Evolutionary conservation across 73 alveolate species (phyloP).

Genomic region (Tetrahymena thermophila): DNA sequence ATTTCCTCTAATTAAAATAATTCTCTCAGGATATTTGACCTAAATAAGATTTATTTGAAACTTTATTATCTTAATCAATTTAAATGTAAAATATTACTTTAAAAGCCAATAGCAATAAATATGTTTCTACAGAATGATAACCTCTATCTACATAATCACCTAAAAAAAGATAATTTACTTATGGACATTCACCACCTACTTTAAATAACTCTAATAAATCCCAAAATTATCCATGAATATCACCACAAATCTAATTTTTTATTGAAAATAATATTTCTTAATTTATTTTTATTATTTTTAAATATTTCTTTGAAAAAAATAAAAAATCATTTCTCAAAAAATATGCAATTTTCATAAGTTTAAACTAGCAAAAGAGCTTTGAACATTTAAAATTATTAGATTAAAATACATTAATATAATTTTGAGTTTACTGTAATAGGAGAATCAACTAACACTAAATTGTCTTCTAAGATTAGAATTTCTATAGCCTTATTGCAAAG

Average conservation of each 20-base stretch:
- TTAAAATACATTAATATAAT: too few species aligned
- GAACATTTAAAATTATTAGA: too few species aligned
- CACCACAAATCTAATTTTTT: conserved; percentile 59
- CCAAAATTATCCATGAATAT: conserved; percentile 77
- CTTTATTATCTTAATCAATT: too few species aligned
- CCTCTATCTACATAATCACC: conserved; percentile 96
- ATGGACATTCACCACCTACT: conserved; percentile 88
- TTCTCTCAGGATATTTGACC: conserved; percentile 76
- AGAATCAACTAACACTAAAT: conserved; percentile 45
- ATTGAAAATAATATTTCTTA: too few species aligned
- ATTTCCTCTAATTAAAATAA: conserved; percentile 77
- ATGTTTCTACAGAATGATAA: conserved; percentile 81
- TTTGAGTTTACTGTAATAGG: conserved; percentile 74
- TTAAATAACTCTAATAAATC: conserved; percentile 78
- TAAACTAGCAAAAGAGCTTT: too few species aligned
- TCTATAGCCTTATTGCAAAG: conserved; percentile 87
- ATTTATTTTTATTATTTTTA: neutral
- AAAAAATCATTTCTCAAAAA: too few species aligned
- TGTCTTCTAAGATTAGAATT: conserved; percentile 57
- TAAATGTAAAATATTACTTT: conserved; percentile 45
- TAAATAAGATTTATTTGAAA: neutral
- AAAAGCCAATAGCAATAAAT: conserved; percentile 74
- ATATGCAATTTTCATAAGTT: too few species aligned
- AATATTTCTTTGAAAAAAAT: neutral
- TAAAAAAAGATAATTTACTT: conserved; percentile 77